Base-by-base conservation (phyloP, 2,329 filamentous ascomycete species). In the Furcasterigmium sp. region DNA sequence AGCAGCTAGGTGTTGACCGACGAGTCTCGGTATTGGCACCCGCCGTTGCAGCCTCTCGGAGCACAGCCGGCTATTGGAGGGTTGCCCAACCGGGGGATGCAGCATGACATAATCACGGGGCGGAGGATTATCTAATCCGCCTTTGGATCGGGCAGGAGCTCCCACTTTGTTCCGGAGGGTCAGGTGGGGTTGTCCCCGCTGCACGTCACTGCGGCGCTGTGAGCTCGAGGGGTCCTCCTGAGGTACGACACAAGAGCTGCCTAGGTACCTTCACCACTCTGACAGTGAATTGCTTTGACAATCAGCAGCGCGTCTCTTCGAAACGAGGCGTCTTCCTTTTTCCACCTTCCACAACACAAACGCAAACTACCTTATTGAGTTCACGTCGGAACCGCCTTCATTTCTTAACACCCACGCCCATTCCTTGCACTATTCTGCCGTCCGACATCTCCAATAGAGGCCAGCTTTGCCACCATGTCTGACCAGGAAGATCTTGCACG, bases 401-500 rank as follows among this genome's bases (percentile, higher is more conserved):
- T n/a, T n/a, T n/a, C n/a, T n/a, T n/a, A n/a, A n/a, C n/a, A n/a
- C n/a, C n/a, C n/a, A n/a, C n/a, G n/a, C n/a, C n/a, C n/a, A n/a
- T n/a, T n/a, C n/a, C n/a, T n/a, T n/a, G n/a, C n/a, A n/a, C n/a
- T n/a, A n/a, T n/a, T n/a, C n/a, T n/a, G n/a, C n/a, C n/a, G n/a
- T n/a, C n/a, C 18, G 13, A 19, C 25, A 8, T 23, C 39, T 30
- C 21, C 25, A 40, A 11, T 26, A 26, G 11, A 26, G 23, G 23
- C 23, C 11, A 26, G 23, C 7, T 26, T n/a, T 54, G 35, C 21
- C 43, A 56, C 45, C 14, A 70, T 69, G 66, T 59, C 62, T 20
- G 62, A 59, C 11, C 59, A 63, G 44, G 68, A 69, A 41, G 69
- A 75, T 44, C 60, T 29, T 14, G 29, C n/a, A 20, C 39, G 30